These are phyloP conservation scores for Tylopilus plumbeoviolaceoides DNA, from an alignment of 768 basidiomycete species.

Conservation along the genomic window DNA sequence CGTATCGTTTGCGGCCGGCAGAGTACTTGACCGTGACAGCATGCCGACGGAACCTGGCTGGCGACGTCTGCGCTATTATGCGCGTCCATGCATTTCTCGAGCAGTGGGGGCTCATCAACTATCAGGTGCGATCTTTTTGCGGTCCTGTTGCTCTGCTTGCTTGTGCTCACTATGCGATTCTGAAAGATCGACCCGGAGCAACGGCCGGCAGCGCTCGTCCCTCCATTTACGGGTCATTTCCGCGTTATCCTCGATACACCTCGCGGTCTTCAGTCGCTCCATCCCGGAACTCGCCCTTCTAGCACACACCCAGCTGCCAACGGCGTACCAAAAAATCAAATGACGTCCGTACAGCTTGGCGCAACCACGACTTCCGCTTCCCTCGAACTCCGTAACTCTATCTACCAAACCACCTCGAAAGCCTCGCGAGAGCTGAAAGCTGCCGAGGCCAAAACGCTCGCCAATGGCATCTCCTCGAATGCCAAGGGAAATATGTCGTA, in stretches of 20 bases:
- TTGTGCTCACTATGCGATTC: constrained; percentile 4
- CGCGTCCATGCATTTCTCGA: constrained; percentile 98
- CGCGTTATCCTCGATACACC: constrained; percentile 96
- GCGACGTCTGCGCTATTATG: constrained; percentile 98
- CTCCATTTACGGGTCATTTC: constrained; percentile 99
- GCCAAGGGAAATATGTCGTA: constrained; percentile 52
- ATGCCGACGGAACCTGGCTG: constrained; percentile 91
- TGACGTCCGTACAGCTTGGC: constrained; percentile 15
- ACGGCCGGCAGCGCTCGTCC: constrained; percentile 88
- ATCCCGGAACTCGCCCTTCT: constrained; percentile 67
- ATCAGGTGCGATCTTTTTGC: constrained; percentile 63
- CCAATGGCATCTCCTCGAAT: constrained; percentile 47
- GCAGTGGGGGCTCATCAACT: constrained; percentile 99
- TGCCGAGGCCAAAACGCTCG: constrained; percentile 61
- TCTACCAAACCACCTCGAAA: constrained; percentile 86
- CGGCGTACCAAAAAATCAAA: constrained; percentile 40
- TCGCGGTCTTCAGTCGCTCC: constrained; percentile 90
- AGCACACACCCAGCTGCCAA: constrained; percentile 45
- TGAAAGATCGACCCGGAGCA: constrained; percentile 93
- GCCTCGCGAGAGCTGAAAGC: constrained; percentile 67
- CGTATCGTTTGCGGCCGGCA: constrained; percentile 86
- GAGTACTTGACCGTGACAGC: constrained; percentile 98
- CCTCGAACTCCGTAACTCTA: constrained; percentile 81
- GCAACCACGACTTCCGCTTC: constrained; percentile 51
- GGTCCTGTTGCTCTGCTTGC: background rate